Evolutionary conservation across 768 basidiomycete genomes (phyloP), one percentile per base, ranked within the genome.

Genomic region (Termitomyces sp.): DNA sequence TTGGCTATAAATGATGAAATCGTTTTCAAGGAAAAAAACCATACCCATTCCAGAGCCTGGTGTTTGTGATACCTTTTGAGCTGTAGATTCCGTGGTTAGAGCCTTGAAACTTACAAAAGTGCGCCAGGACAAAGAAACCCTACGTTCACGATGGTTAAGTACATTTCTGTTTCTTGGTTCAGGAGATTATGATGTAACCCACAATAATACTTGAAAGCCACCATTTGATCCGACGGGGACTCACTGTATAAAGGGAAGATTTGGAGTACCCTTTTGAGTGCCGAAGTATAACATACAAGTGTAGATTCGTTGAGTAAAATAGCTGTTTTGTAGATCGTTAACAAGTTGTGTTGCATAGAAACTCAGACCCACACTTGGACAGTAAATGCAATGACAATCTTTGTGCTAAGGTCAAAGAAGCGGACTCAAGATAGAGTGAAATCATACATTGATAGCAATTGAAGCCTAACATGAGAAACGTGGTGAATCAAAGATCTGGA

Each of bases 301-400:
- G 55, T 69, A 71, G 53, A 79, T 77, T 35, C 75, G 69, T 53
- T 68, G 68, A 13, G 74, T 73, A 56, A 78, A 77, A 54, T 75
- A 78, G 38, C 77, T 77, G 50, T 38, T 20, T 40, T 44, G 46
- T 16, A 43, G n/a, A 20, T 13, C 32, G 16, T 22, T 44, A n/a
- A 22, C 32, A 3, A 43, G 24, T 6, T 20, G 26, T 30, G 43
- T 45, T 2, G 12, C 13, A 20, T 22, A 4, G 10, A 36, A 20
- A 16, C 6, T 13, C 44, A 30, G 20, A 65, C 73, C 28, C 43
- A 79, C 77, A 67, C 68, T 68, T 80, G 77, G 6, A 75, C 74
- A 33, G 75, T 61, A 45, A 79, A 75, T 20, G 75, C 76, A 46
- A 78, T 72, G 38, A 71, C 18, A 38, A 80, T 63, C 75, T 80